phyloP scores from a whole-genome alignment of 1,284 basidiomycete genomes.

The Xerocomus amazonicus region DNA sequence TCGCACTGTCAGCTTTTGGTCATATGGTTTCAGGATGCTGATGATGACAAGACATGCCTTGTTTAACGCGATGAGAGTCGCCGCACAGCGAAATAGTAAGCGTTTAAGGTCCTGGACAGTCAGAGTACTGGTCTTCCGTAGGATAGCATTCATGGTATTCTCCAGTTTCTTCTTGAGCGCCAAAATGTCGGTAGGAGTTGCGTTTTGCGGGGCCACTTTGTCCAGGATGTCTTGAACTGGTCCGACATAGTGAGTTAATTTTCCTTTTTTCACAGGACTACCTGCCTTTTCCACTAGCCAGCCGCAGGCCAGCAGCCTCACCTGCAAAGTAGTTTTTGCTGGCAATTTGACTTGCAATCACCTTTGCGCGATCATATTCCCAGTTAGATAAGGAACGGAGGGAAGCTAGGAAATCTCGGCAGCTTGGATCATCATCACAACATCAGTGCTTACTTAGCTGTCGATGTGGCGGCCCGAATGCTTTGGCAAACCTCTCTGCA shows the following conservation, averaged over 20 bases:
- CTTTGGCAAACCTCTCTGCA: constrained; percentile 80
- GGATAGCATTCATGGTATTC: constrained; percentile 63
- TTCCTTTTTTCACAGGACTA: not conserved
- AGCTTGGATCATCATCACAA: not conserved
- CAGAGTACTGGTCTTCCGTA: constrained; percentile 66
- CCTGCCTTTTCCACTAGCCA: constrained; percentile 55
- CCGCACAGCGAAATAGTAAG: constrained; percentile 85
- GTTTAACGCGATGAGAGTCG: constrained; percentile 68
- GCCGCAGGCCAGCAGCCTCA: constrained; percentile 78
- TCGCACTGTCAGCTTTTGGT: constrained; percentile 57
- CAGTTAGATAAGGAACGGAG: constrained; percentile 54
- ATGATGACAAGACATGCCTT: constrained; percentile 43
- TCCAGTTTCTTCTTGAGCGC: constrained; percentile 72
- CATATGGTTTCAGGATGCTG: not conserved
- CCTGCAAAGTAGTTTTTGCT: constrained; percentile 85
- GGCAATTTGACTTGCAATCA: constrained; percentile 75
- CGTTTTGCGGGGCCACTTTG: constrained; percentile 55
- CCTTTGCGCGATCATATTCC: constrained; percentile 75
- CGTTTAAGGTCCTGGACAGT: constrained; percentile 81
- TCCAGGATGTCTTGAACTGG: constrained; percentile 56
- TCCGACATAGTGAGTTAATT: constrained; percentile 1
- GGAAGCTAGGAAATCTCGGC: constrained; percentile 42
- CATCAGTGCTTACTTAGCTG: constrained; percentile 58
- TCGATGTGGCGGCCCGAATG: constrained; percentile 74
- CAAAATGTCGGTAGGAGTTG: constrained; percentile 56